Evolutionary conservation across 2,329 filamentous ascomycete genomes (phyloP), one percentile per base, ranked within the genome.

Genomic region (Talaromyces sp.): DNA sequence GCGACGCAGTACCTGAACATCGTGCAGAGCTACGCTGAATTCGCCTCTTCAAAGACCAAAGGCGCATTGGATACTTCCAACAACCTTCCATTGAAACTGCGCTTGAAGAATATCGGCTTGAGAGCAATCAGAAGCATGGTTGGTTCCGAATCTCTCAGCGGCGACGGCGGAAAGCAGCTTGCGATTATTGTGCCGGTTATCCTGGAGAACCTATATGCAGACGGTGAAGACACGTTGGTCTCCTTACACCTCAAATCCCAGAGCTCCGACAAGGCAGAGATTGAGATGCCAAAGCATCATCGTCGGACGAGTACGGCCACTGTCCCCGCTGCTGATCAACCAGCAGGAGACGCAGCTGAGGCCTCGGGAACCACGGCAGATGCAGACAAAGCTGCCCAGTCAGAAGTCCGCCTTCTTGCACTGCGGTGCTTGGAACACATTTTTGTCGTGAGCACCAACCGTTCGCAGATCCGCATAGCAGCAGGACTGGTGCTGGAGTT

Each of bases 391-490:
- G 79, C 94, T 62, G 92, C 91, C 1, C 92, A 97, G 74, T 88
- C 96, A 76, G 90, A 95, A 69, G 91, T 92, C 17, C 90, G 90
- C 29, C 81, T 95, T 8, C 79, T 95, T 63, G 93, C 94, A 4
- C 81, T 96, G 67, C 88, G 92, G 68, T 95, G 92, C 70, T 78
- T 99, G 59, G 90, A 93, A 75, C 87, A 89, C 67, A 90, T 97
- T 53, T 96, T 96, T 68, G 81, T 89, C 31, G 86, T 87, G 9
- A 77, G 75, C 26, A 91, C 92, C 63, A 96, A 92, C 69, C 83
- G 91, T 59, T 83, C 86, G 9, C 93, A 97, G 72, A 88, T 96
- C 52, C 87, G 92, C 60, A 80, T 85, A 43, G 91, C 91, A 17
- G 94, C 92, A 0, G 79, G 80, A 1, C 84, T 89, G 1, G 82